Evolutionary conservation across 202 grass and related monocot species (phyloP).

Genomic region (Zoysia matrella): DNA sequence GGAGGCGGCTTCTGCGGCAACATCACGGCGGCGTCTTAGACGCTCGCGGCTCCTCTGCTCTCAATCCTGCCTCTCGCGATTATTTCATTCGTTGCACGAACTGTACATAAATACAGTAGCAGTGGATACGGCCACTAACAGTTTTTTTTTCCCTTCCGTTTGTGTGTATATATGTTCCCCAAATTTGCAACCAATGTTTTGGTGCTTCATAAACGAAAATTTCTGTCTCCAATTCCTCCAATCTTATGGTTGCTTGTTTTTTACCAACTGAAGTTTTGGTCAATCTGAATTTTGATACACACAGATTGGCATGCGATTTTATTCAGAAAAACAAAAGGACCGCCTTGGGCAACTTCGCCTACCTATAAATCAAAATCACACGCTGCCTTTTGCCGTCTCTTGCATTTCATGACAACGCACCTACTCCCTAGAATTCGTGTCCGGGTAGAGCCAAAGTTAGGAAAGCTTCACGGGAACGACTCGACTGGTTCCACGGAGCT

Average conservation of each 20-base stretch:
- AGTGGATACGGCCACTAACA: too few species aligned
- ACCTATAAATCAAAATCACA: too few species aligned
- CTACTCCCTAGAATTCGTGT: too few species aligned
- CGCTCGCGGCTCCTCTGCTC: background rate
- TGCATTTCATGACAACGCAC: too few species aligned
- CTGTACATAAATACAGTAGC: background rate
- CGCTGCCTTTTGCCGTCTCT: too few species aligned
- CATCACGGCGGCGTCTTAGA: conserved; percentile 3
- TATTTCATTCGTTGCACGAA: background rate
- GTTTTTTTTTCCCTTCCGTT: background rate
- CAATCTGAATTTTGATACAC: too few species aligned
- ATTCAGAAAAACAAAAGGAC: too few species aligned
- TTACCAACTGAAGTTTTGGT: too few species aligned
- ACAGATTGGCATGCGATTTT: too few species aligned
- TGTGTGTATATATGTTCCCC: background rate
- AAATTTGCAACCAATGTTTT: background rate
- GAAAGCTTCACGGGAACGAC: background rate
- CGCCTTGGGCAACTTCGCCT: too few species aligned
- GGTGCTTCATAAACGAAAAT: background rate
- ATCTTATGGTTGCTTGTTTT: background rate
- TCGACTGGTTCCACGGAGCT: background rate
- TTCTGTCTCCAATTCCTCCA: background rate
- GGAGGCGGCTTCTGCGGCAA: conserved; percentile 34
- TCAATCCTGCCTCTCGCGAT: background rate
- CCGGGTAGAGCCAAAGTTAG: too few species aligned